Evolutionary conservation across 2,329 filamentous ascomycete species (phyloP).

Genomic region (Fusarium armeniacum): DNA sequence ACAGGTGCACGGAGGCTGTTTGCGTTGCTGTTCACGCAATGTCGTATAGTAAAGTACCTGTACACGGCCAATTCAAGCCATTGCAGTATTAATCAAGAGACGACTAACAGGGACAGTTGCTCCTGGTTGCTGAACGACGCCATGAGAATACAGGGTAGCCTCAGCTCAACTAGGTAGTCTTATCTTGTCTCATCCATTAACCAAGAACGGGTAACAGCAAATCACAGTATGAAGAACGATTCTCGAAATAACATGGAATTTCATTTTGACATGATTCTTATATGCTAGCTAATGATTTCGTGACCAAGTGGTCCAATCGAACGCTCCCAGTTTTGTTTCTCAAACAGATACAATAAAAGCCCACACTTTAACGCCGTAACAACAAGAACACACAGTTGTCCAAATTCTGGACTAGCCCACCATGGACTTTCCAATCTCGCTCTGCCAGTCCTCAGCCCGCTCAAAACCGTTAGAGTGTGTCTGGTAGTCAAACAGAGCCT

Average conservation of each 20-base stretch:
- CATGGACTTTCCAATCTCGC: constrained; percentile 88
- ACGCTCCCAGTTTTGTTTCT: constrained; percentile 15
- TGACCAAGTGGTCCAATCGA: neutral
- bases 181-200: neutral
- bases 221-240: neutral
- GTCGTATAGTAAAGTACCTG: neutral
- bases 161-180: neutral
- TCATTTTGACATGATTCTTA: neutral
- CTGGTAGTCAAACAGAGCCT: constrained; percentile 83
- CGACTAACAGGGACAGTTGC: neutral
- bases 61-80: neutral
- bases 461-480: constrained; percentile 83
- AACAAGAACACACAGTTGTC: neutral
- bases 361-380: constrained; percentile 35
- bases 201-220: neutral
- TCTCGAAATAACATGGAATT: neutral
- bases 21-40: constrained; percentile 44
- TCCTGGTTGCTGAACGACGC: neutral
- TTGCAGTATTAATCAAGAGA: neutral
- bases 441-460: constrained; percentile 82
- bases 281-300: neutral
- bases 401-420: constrained; percentile 49
- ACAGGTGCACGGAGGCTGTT: constrained; percentile 6
- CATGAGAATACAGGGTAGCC: neutral
- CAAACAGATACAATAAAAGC: constrained; percentile 3